Base-by-base conservation (phyloP, 805 yeast species). In the Starmerella kuoi region DNA sequence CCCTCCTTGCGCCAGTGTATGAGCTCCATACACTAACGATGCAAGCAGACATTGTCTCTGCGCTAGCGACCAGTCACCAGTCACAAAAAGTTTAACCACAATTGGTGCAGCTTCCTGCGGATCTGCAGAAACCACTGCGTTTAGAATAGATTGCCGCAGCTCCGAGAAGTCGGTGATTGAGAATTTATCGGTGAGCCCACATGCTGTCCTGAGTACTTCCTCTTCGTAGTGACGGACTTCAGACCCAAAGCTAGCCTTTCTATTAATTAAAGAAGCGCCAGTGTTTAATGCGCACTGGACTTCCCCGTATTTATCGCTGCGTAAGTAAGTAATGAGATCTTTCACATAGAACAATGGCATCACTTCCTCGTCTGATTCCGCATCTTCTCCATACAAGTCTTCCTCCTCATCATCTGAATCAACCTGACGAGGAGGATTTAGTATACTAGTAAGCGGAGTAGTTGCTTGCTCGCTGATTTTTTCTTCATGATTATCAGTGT, bases 21-120 rank as follows among this genome's bases (percentile, higher is more conserved):
- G 61, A 0, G 86, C 84, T 2, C 82, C 73, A 20, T 86, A 61
- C 0, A 87, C 78, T 11, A 84, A 55, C 0, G 82, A 63, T 4
- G 87, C 73, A 17, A 91, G 59, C 7, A 87, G 65, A 23, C 73
- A 62, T 61, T 87, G 66, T 37, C 97, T 61, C 46, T 79, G 87
- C 47, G 81, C 91, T 17, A 91, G 58, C 0, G 94, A 84, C 47
- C 79, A 74, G 54, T 88, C 98, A 0, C 87, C 86, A 0, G 70
- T 66, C 27, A 74, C 63, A 15, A 86, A 62, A 15, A 77, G 57
- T 22, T 64, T 55, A 31, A 72, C 59, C 5, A 64, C 52, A 5
- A 61, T 51, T 8, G 57, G 47, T 0, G 77, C 55, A 22, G 68
- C 65, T 1, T 62, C 55, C 18, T 9, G 19, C 0, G 84, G 75